phyloP scores from a whole-genome alignment of 2,329 filamentous ascomycete species.

The Fusarium nodosum region DNA sequence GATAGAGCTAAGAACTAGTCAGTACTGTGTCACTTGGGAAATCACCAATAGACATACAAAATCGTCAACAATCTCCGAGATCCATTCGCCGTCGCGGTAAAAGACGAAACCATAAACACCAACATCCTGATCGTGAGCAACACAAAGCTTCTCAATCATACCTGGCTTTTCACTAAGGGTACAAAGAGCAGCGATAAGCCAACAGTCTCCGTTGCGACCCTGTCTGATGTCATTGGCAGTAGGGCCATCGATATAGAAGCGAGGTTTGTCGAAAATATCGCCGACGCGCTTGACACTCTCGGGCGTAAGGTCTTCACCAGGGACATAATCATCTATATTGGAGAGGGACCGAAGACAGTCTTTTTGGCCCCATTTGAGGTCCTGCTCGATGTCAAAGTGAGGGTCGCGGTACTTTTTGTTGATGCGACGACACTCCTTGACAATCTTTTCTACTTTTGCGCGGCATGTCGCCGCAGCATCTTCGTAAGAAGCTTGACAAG shows the following conservation, averaged over 20 bases:
- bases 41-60: conserved; percentile 53
- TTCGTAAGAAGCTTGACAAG: conserved; percentile 76
- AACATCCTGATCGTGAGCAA: conserved; percentile 77
- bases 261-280: conserved; percentile 81
- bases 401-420: conserved; percentile 90
- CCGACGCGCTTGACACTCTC: conserved; percentile 75
- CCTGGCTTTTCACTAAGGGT: conserved; percentile 80
- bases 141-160: conserved; percentile 79
- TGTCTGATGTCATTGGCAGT: conserved; percentile 84
- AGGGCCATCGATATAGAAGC: conserved; percentile 83
- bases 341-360: conserved; percentile 64
- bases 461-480: conserved; percentile 78
- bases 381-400: conserved; percentile 87
- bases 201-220: conserved; percentile 84
- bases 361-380: conserved; percentile 71
- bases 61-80: conserved; percentile 70
- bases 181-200: conserved; percentile 85
- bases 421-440: conserved; percentile 76
- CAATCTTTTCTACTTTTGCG: conserved; percentile 72
- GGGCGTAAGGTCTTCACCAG: conserved; percentile 57
- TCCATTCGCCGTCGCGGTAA: conserved; percentile 82
- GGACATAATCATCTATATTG: conserved; percentile 50
- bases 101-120: conserved; percentile 91
- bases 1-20: conserved; percentile 58
- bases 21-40: neutral